Evolutionary conservation across 179 eudicot species (phyloP).

Genomic region (Camellia oleifera): DNA sequence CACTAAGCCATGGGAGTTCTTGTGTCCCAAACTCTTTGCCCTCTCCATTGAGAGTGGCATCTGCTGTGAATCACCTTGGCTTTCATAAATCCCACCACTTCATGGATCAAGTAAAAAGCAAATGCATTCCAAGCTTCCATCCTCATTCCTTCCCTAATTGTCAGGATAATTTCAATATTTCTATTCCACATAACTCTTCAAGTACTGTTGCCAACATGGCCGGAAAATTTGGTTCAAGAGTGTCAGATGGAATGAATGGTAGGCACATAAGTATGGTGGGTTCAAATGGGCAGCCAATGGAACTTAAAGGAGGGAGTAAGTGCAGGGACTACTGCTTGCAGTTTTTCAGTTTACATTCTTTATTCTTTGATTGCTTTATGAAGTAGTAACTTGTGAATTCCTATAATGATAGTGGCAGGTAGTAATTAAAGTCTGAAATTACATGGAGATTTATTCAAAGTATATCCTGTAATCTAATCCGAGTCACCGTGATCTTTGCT

Average conservation of each 20-base stretch:
- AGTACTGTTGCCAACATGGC: slow-evolving; percentile 17
- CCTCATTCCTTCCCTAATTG: slow-evolving; percentile 40
- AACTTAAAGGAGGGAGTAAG: slow-evolving; percentile 33
- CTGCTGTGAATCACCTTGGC: slow-evolving; percentile 25
- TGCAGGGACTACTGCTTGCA: background rate
- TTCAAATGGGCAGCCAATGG: slow-evolving; percentile 25
- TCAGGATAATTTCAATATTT: slow-evolving; percentile 32
- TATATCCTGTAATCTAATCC: too few relatives aligned
- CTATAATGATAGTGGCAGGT: background rate
- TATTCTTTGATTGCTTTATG: background rate
- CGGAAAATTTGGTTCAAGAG: slow-evolving; percentile 18
- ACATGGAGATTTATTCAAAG: too few relatives aligned
- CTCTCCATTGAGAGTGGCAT: slow-evolving; percentile 35
- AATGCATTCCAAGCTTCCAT: slow-evolving; percentile 28
- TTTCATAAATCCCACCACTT: slow-evolving; percentile 26
- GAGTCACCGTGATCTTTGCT: too few relatives aligned
- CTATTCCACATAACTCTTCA: slow-evolving; percentile 21
- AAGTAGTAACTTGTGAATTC: background rate
- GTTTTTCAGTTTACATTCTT: background rate
- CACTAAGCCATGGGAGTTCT: slow-evolving; percentile 29
- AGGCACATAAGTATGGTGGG: slow-evolving; percentile 22
- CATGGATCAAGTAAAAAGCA: slow-evolving; percentile 23
- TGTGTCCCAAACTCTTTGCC: slow-evolving; percentile 35
- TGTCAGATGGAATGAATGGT: slow-evolving; percentile 26
- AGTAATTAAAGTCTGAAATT: too few relatives aligned